These are phyloP conservation scores for Neodidymelliopsis sp. DNA, from an alignment of 2,329 filamentous ascomycete species.

Conservation along the genomic window DNA sequence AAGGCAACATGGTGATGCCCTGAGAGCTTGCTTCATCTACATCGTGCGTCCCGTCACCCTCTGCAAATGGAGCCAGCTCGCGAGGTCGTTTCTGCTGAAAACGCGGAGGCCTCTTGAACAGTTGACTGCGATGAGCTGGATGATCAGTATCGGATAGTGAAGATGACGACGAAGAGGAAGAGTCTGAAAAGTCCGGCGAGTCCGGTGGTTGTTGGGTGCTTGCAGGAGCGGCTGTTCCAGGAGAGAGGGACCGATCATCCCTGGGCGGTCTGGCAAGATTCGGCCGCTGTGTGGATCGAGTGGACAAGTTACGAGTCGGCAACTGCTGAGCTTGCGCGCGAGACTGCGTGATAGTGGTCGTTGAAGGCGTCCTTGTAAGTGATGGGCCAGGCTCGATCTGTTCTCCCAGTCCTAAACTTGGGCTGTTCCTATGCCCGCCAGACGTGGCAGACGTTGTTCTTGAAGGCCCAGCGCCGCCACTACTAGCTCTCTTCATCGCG, in stretches of 20 bases:
- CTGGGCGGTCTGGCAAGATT: conserved; percentile 28
- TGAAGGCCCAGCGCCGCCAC: conserved; percentile 52
- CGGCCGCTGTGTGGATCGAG: conserved; percentile 36
- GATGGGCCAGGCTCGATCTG: conserved; percentile 46
- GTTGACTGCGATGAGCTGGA: conserved; percentile 53
- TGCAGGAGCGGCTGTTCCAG: conserved; percentile 9
- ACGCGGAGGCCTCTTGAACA: conserved; percentile 53
- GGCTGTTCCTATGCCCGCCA: conserved; percentile 64
- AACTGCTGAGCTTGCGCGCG: conserved; percentile 33
- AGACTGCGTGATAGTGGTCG: conserved; percentile 56
- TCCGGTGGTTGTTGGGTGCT: conserved; percentile 20
- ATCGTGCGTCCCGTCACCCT: conserved; percentile 45
- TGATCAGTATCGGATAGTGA: conserved; percentile 47
- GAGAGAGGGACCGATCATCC: conserved; percentile 20
- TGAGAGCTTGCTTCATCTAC: conserved; percentile 64
- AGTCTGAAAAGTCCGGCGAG: conserved; percentile 33
- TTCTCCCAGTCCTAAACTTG: conserved; percentile 59
- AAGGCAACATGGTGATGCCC: conserved; percentile 51
- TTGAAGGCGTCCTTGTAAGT: conserved; percentile 58
- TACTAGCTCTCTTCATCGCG: conserved; percentile 61
- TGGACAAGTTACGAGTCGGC: conserved; percentile 35
- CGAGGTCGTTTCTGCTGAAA: conserved; percentile 43
- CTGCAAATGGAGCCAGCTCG: conserved; percentile 35
- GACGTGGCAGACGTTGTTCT: conserved; percentile 64
- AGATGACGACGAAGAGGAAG: conserved; percentile 41